Evolutionary conservation across 2,329 filamentous ascomycete genomes (phyloP), one percentile per base, ranked within the genome.

Genomic region (Colletotrichum tropicicola): DNA sequence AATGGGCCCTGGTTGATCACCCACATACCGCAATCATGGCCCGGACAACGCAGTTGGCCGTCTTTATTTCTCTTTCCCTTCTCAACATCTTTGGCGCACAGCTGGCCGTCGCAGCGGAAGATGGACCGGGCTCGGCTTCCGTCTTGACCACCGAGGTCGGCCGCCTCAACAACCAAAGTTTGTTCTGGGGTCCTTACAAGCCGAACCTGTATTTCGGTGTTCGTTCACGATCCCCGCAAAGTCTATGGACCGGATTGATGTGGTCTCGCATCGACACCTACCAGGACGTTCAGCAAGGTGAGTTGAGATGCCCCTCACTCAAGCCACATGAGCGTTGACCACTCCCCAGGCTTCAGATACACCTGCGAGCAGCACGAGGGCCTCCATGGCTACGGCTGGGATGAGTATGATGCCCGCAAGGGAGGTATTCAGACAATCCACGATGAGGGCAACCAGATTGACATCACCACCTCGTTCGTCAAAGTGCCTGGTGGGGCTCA

Each of bases 371-470:
- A 99, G 77, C 88, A 96, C 76, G 93, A 97, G 76, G 92, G 92
- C 69, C 97, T 99, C 86, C 91, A 89, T 49, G 95, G 95, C 59
- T 99, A 99, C 77, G 96, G 96, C 67, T 99, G 96, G 96, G 94
- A 98, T 73, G 93, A 97, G 76, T 99, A 97, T 77, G 96, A 99
- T 78, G 90, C 94, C 21, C 87, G 96, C 62, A 91, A 86, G 60
- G 96, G 96, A 67, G 96, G 96, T 59, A 85, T 92, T 21, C 93
- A 99, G 79, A 92, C 92, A 1, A 95, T 99, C 65, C 93, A 97
- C 74, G 96, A 99, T 77, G 89, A 90, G 57, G 91, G 88, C 51
- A 99, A 99, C 79, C 87, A 87, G 61, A 86, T 99, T 69, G 94
- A 98, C 79, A 87, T 99, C 68, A 97, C 92, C 8, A 98, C 95